Percentiles rank a stretch among this genome's conserved stretches.
Evolutionary conservation across 352 stramenopile species (phyloP).

Genomic region (Phytopythium delawarense): DNA sequence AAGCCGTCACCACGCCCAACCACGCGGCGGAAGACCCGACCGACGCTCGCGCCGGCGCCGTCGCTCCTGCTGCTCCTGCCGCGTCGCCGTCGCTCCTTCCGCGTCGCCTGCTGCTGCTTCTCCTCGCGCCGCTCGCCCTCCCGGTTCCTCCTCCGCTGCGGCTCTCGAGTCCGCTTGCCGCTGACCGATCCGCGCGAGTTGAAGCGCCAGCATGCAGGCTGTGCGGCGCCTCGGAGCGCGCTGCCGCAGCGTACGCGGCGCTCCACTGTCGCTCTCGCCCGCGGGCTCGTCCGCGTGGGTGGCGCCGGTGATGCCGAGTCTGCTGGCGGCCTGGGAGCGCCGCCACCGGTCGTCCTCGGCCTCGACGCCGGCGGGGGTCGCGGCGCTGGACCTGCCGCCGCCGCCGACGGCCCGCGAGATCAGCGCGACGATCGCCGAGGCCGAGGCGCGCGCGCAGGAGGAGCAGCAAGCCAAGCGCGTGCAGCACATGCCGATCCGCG

Average conservation of each 20-base stretch:
- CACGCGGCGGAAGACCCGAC: too few species aligned
- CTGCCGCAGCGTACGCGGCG: conserved; percentile 11
- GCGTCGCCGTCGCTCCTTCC: too few species aligned
- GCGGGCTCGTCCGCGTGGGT: conserved; percentile 8
- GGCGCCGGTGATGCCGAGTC: conserved; percentile 7
- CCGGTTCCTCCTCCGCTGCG: too few species aligned
- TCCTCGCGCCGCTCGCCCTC: too few species aligned
- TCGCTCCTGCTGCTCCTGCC: too few species aligned
- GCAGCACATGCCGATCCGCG: conserved; percentile 79
- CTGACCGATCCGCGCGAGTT: background rate
- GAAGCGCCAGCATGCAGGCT: conserved; percentile 26
- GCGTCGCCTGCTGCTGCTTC: too few species aligned
- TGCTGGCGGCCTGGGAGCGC: conserved; percentile 17
- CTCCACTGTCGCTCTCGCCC: conserved; percentile 1
- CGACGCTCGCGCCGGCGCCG: too few species aligned
- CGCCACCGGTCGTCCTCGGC: conserved; percentile 11
- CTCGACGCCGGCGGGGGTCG: conserved; percentile 4
- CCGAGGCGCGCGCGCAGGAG: conserved; percentile 45
- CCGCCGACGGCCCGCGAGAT: conserved; percentile 58
- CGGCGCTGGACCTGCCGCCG: conserved; percentile 37
- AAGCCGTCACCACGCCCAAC: too few species aligned
- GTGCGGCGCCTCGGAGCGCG: conserved; percentile 29
- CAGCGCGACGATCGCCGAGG: conserved; percentile 59
- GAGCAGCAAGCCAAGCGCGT: conserved; percentile 42
- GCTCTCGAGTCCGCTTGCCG: too few species aligned